Evolutionary conservation across 306 rosid genomes (phyloP).

Genomic region (Glycine tomentella): DNA sequence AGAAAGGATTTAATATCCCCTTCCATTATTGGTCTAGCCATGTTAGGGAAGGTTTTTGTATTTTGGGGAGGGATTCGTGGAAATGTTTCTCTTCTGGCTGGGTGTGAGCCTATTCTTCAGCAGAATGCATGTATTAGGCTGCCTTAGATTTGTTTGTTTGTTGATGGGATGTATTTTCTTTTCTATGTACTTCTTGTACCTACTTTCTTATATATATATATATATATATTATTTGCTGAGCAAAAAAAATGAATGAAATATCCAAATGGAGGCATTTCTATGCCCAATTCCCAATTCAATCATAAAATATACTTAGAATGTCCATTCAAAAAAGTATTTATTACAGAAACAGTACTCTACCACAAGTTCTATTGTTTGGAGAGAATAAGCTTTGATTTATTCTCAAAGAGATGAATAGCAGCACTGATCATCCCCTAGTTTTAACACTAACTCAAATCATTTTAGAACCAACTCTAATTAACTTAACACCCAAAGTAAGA

Average conservation of each 20-base stretch:
- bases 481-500: background rate
- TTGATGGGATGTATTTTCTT: too few relatives aligned
- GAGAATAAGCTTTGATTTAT: constrained; percentile 29
- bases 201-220: too few relatives aligned
- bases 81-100: too few relatives aligned
- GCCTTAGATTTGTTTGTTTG: too few relatives aligned
- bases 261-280: background rate
- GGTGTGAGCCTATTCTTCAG: too few relatives aligned
- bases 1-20: too few relatives aligned
- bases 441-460: constrained; percentile 23
- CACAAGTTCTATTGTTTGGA: background rate
- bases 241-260: constrained; percentile 32
- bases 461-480: constrained; percentile 28
- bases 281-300: constrained; percentile 18
- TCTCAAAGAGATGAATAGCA: constrained; percentile 16
- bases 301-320: background rate
- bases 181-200: too few relatives aligned
- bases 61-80: too few relatives aligned
- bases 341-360: background rate
- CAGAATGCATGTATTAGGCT: too few relatives aligned
- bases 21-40: too few relatives aligned
- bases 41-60: too few relatives aligned
- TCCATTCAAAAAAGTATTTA: background rate
- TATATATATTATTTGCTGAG: too few relatives aligned
- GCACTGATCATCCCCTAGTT: constrained; percentile 27